Percentiles rank a stretch among this genome's conserved stretches.
Conservation (phyloP, 2,329 filamentous ascomycete species). For the Xylaria sp. region DNA sequence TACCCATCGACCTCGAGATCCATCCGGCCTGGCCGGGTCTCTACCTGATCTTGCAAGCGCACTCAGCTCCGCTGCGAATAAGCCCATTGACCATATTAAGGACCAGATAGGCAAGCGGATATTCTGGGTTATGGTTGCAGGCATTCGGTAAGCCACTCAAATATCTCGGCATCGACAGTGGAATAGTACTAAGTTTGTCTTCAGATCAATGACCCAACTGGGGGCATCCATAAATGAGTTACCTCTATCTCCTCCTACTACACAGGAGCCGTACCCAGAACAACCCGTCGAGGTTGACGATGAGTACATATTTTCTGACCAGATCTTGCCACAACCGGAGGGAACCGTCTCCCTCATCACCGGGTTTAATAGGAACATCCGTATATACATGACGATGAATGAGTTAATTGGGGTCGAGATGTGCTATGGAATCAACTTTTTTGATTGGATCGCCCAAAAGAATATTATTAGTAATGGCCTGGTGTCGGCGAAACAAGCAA, state of each 20-base stretch:
- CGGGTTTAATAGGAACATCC: slow-evolving; percentile 81
- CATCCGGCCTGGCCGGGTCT: slow-evolving; percentile 18
- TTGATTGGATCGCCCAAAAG: slow-evolving; percentile 81
- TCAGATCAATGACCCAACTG: slow-evolving; percentile 76
- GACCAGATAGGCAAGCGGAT: slow-evolving; percentile 77
- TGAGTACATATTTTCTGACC: slow-evolving; percentile 73
- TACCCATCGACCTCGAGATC: slow-evolving; percentile 61
- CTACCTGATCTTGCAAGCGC: slow-evolving; percentile 44
- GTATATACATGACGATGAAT: slow-evolving; percentile 82
- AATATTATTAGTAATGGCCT: slow-evolving; percentile 74
- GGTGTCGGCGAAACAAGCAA: slow-evolving; percentile 69
- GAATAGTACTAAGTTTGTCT: slow-evolving; percentile 23
- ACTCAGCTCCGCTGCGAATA: slow-evolving; percentile 47
- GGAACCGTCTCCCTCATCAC: slow-evolving; percentile 72
- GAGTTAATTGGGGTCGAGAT: slow-evolving; percentile 79
- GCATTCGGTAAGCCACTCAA: slow-evolving; percentile 64
- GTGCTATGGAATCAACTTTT: slow-evolving; percentile 77
- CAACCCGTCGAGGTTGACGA: slow-evolving; percentile 85
- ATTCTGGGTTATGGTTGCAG: slow-evolving; percentile 83
- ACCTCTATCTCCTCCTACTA: slow-evolving; percentile 76
- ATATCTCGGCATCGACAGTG: not conserved
- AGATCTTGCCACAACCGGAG: slow-evolving; percentile 72
- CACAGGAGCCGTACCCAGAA: slow-evolving; percentile 76
- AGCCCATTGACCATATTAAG: slow-evolving; percentile 70
- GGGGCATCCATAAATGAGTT: slow-evolving; percentile 74